These are phyloP conservation scores for Nitzschia sp. DNA, from an alignment of 108 stramenopile genomes.

Conservation along the genomic window DNA sequence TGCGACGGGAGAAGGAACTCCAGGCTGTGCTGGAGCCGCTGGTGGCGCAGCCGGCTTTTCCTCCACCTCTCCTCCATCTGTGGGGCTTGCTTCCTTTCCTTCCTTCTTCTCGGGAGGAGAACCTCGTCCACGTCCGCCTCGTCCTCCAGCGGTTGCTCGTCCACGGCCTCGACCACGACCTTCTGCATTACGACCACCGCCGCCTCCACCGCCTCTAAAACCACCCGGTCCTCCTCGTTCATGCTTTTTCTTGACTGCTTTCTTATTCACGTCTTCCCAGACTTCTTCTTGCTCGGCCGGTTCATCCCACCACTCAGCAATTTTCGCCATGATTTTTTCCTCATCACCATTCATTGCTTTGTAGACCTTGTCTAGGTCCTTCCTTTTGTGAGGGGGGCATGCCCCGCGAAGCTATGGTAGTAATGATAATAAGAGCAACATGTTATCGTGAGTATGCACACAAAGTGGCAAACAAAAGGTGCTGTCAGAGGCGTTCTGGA, in stretches of 20 bases:
- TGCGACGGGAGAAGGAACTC: conserved; percentile 50
- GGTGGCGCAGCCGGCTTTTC: conserved; percentile 14
- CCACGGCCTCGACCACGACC: conserved; percentile 39
- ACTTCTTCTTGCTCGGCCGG: conserved; percentile 53
- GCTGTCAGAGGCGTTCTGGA: too few species aligned
- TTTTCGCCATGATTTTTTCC: conserved; percentile 66
- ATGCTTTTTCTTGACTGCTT: conserved; percentile 59
- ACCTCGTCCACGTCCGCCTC: conserved; percentile 43
- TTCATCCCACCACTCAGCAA: conserved; percentile 85
- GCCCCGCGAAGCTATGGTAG: conserved; percentile 44
- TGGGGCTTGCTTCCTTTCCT: background rate
- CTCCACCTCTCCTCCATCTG: background rate
- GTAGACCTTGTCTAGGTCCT: conserved; percentile 79
- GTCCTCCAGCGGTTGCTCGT: conserved; percentile 30
- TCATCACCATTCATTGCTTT: conserved; percentile 83
- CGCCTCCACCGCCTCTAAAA: conserved; percentile 28
- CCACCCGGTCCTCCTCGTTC: background rate
- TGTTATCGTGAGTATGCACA: background rate
- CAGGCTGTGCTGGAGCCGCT: conserved; percentile 30
- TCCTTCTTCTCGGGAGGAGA: conserved; percentile 15
- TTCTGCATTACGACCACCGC: conserved; percentile 35
- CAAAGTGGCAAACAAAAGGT: background rate
- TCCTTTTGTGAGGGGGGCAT: conserved; percentile 78
- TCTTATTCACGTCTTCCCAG: conserved; percentile 80
- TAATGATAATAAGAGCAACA: background rate